phyloP scores from a whole-genome alignment of 192 early-diverging fungal genomes.

The Entomortierella beljakovae region DNA sequence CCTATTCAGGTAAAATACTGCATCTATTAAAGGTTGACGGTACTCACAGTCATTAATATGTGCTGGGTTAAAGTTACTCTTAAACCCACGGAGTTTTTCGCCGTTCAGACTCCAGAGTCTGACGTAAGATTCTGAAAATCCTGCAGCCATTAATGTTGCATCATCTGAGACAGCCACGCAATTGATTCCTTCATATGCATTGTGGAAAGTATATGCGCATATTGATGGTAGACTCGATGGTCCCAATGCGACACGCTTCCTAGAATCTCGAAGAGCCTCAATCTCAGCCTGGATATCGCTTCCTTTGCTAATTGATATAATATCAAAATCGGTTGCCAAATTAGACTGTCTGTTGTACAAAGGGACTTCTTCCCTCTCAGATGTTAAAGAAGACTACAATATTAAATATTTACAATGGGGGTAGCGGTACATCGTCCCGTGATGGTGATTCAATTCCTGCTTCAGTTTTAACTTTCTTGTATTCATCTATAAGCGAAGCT shows the following conservation, averaged over 20 bases:
- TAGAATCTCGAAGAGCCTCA: conserved; percentile 79
- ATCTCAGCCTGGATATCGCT: conserved; percentile 84
- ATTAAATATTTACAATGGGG: conserved; percentile 66
- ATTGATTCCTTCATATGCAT: conserved; percentile 89
- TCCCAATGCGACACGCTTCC: conserved; percentile 78
- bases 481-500: conserved; percentile 63
- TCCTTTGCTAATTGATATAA: conserved; percentile 69
- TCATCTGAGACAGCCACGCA: conserved; percentile 89
- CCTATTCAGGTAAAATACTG: neutral
- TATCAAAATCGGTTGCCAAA: neutral
- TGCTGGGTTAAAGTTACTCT: conserved; percentile 68
- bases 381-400: neutral
- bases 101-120: conserved; percentile 92
- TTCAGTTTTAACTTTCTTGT: conserved; percentile 73
- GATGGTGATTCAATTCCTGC: conserved; percentile 67
- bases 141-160: conserved; percentile 82
- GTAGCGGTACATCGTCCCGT: conserved; percentile 73
- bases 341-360: no score
- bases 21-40: neutral
- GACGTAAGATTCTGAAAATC: conserved; percentile 95
- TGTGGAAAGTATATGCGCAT: conserved; percentile 97
- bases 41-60: conserved; percentile 64
- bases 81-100: conserved; percentile 75
- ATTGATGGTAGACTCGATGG: conserved; percentile 83
- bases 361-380: neutral